Evolutionary conservation across 768 basidiomycete species (phyloP), one percentile per base, ranked within the genome.

Genomic region (Leccinum barrowsii): DNA sequence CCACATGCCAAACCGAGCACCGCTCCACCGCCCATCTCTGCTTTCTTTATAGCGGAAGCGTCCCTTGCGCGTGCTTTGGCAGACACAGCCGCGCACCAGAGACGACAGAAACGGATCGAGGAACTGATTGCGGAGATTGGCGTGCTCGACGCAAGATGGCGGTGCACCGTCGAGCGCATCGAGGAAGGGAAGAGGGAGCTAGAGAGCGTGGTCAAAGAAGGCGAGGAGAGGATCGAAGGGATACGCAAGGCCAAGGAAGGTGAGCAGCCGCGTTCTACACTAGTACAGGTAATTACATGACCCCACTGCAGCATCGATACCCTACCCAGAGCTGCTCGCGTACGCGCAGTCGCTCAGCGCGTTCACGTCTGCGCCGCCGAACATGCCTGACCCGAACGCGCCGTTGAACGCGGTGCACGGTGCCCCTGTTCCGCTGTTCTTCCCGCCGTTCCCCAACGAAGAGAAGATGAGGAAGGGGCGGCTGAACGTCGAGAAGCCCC

Each of bases 391-490:
- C 65, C 80, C 85, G 50, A 77, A 78, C 17, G 56, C 62, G 40
- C 11, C 37, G 35, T 37, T 37, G 35, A 37, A 17, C 7, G 35
- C 40, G 40, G 40, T 62, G 52, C 87, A 87, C 8, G 89, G 88
- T 64, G 85, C 85, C 11, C 87, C 88, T 1, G 85, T 86, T 17
- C 89, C 87, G 17, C 68, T 90, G 44, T 92, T 94, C 79, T 92
- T 92, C 75, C 91, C 91, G 37, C 92, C 92, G 11, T 94, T 92
- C 71, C 92, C 92, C 1, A 92, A 92, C 67, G 91, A 92, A 74
- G 92, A 92, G 70, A 93, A 91, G 73, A 92, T 94, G 89, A 85
- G 91, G 53, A 81, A 86, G 24, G 92, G 92, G 1, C 81, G 82
- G 57, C 82, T 92, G 71, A 91, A 89, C 66, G 85, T 85, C 21